These are phyloP conservation scores for Diplodia mutila DNA, from an alignment of 2,329 filamentous ascomycete species.

Conservation along the genomic window DNA sequence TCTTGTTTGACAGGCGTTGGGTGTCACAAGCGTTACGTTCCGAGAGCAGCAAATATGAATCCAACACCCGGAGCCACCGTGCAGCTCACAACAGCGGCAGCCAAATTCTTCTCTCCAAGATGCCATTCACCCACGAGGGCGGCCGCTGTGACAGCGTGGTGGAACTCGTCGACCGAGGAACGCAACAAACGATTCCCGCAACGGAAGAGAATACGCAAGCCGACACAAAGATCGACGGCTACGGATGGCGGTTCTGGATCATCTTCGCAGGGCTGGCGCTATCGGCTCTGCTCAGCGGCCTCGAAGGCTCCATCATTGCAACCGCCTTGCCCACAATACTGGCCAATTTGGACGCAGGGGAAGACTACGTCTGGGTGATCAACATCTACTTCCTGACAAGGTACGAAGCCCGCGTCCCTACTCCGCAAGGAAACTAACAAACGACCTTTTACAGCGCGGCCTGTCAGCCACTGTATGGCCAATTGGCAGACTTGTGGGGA, in stretches of 20 bases:
- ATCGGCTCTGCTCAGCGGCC: constrained; percentile 38
- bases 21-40: background rate
- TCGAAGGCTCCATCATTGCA: constrained; percentile 47
- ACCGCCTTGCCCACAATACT: constrained; percentile 49
- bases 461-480: constrained; percentile 56
- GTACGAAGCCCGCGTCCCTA: background rate
- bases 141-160: background rate
- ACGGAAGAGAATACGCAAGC: background rate
- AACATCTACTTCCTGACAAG: constrained; percentile 40
- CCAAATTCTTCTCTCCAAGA: background rate
- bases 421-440: background rate
- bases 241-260: constrained; percentile 7
- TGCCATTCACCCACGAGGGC: background rate
- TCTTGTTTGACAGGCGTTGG: background rate
- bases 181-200: background rate
- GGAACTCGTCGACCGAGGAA: background rate
- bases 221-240: background rate
- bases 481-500: constrained; percentile 59
- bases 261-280: background rate
- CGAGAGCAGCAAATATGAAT: background rate
- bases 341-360: constrained; percentile 36
- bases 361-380: constrained; percentile 43
- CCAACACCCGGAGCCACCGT: background rate
- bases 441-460: constrained; percentile 36
- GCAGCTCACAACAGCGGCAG: background rate